Percentiles rank a stretch among this genome's conserved stretches.
phyloP scores from a whole-genome alignment of 2,329 filamentous ascomycete species.

The Exophiala sideris region DNA sequence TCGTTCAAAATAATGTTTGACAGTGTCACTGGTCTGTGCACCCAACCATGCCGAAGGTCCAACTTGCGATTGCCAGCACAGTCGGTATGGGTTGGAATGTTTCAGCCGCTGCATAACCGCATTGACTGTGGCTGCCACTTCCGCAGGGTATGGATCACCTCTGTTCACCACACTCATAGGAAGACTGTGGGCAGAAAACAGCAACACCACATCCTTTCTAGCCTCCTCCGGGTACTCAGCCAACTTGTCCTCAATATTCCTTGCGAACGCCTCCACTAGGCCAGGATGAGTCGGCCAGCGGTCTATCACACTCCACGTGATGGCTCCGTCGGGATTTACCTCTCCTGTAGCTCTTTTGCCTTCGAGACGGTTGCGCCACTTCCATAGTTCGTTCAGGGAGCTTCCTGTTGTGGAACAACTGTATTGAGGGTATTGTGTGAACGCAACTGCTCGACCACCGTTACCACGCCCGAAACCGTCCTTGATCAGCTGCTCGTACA shows the following conservation, averaged over 20 bases:
- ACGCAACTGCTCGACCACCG: conserved; percentile 91
- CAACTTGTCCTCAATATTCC: conserved; percentile 84
- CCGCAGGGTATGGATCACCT: conserved; percentile 89
- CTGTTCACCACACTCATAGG: conserved; percentile 97
- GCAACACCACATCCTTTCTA: conserved; percentile 73
- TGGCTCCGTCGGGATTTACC: conserved; percentile 61
- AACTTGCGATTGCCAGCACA: conserved; percentile 98
- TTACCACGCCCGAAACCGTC: conserved; percentile 89
- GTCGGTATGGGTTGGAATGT: conserved; percentile 83
- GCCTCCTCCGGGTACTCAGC: conserved; percentile 78
- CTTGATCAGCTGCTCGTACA: conserved; percentile 75
- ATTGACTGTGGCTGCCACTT: conserved; percentile 92
- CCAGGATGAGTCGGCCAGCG: conserved; percentile 92
- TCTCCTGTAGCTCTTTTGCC: conserved; percentile 62
- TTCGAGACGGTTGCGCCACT: conserved; percentile 83
- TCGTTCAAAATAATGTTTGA: conserved; percentile 83
- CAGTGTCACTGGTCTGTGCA: conserved; percentile 84
- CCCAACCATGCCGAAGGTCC: conserved; percentile 94
- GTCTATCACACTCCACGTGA: conserved; percentile 97
- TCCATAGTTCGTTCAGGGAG: conserved; percentile 96
- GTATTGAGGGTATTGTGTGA: conserved; percentile 98
- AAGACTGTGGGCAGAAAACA: conserved; percentile 93
- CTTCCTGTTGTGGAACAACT: conserved; percentile 96
- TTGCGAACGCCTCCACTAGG: conserved; percentile 85
- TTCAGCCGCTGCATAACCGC: conserved; percentile 91